Percentiles rank a stretch among this genome's conserved stretches.
phyloP scores from a whole-genome alignment of 2,329 filamentous ascomycete species.

The Teratosphaeria nubilosa region DNA sequence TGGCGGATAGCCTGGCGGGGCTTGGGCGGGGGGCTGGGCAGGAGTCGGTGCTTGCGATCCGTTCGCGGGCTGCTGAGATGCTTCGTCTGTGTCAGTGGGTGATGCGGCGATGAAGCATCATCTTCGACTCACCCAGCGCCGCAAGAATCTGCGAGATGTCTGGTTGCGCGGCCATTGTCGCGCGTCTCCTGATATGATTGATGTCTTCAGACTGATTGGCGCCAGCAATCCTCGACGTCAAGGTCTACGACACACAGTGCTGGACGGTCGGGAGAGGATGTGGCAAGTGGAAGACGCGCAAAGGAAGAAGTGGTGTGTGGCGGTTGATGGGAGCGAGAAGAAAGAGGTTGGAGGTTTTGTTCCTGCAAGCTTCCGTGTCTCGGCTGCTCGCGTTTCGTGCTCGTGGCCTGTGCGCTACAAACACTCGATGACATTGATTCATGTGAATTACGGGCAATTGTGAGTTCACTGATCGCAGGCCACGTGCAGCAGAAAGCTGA shows the following conservation, averaged over 20 bases:
- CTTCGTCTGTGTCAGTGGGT: conserved; percentile 19
- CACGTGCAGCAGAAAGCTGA: not conserved
- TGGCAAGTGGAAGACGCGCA: not conserved
- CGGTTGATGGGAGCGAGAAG: not conserved
- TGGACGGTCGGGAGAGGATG: not conserved
- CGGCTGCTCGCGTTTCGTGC: not conserved
- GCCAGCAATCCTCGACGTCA: not conserved
- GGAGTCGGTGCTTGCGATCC: conserved; percentile 32
- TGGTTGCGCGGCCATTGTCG: conserved; percentile 33
- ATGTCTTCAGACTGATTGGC: not conserved
- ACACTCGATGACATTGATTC: not conserved
- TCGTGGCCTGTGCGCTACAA: not conserved
- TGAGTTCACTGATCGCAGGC: not conserved
- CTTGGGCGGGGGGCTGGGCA: conserved; percentile 31
- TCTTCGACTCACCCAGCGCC: conserved; percentile 33
- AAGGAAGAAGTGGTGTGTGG: not conserved
- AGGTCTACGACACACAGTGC: not conserved
- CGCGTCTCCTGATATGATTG: not conserved
- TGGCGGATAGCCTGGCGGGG: conserved; percentile 37
- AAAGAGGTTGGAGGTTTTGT: not conserved
- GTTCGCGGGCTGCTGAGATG: conserved; percentile 33
- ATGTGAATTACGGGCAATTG: not conserved
- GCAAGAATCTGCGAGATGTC: conserved; percentile 44
- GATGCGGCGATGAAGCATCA: not conserved
- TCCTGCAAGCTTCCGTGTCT: not conserved